Evolutionary conservation across 1,284 basidiomycete species (phyloP).

Genomic region (Butyriboletus appendiculatus): DNA sequence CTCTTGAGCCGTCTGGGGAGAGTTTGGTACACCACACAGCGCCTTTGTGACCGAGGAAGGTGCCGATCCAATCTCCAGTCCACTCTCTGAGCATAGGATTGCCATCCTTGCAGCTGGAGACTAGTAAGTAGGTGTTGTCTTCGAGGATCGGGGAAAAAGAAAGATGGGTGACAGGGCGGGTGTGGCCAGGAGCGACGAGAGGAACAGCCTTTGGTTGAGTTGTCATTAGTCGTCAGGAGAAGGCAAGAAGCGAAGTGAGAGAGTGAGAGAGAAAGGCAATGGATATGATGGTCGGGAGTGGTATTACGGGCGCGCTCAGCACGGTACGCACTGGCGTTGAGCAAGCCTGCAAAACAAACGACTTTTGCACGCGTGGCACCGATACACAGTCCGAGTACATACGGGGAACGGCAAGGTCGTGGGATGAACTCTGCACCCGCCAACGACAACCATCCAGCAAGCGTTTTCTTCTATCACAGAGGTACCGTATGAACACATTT

Average conservation of each 20-base stretch:
- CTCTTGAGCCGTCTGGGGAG: conserved; percentile 82
- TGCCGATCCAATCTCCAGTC: conserved; percentile 99
- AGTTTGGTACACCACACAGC: conserved; percentile 98
- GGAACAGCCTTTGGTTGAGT: conserved; percentile 64
- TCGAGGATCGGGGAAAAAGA: conserved; percentile 87
- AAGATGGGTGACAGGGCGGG: conserved; percentile 90
- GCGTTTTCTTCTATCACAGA: not conserved
- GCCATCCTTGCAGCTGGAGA: conserved; percentile 96
- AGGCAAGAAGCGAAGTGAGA: conserved; percentile 16
- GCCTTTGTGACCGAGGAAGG: conserved; percentile 98
- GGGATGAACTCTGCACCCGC: too few species aligned
- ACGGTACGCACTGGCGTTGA: conserved; percentile 43
- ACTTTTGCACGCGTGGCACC: conserved; percentile 16
- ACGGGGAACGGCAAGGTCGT: not conserved
- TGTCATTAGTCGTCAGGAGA: conserved; percentile 47
- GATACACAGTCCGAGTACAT: not conserved
- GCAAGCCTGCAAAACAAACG: conserved; percentile 18
- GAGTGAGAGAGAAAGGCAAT: conserved; percentile 11
- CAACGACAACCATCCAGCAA: not conserved
- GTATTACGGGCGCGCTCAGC: conserved; percentile 64
- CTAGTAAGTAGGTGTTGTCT: conserved; percentile 83
- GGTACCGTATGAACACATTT: not conserved
- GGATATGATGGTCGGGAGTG: conserved; percentile 29
- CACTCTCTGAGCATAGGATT: conserved; percentile 96
- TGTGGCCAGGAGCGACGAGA: conserved; percentile 79